These are phyloP conservation scores for Cordyceps militaris DNA, from an alignment of 2,329 filamentous ascomycete species.

Conservation along the genomic window DNA sequence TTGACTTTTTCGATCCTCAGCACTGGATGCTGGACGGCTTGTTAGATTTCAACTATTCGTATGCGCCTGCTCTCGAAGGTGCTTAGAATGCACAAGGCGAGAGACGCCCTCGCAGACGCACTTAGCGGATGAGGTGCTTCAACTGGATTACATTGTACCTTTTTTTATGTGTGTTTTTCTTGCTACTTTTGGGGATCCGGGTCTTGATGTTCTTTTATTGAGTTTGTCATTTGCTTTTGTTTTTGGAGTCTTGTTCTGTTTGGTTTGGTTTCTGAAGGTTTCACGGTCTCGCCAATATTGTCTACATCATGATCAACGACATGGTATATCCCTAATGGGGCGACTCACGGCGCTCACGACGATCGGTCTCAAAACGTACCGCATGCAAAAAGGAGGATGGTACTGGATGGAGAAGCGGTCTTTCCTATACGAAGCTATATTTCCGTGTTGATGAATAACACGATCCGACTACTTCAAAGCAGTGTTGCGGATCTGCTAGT, in stretches of 20 bases:
- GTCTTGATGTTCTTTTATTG: not conserved
- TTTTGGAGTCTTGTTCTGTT: not conserved
- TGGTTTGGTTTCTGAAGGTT: not conserved
- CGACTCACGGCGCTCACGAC: not conserved
- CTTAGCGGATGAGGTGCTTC: not conserved
- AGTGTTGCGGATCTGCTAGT: not conserved
- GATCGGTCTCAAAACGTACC: not conserved
- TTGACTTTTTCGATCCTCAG: slow-evolving; percentile 86
- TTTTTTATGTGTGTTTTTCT: not conserved
- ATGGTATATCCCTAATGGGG: slow-evolving; percentile 8
- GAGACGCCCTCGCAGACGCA: not conserved
- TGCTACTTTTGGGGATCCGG: not conserved
- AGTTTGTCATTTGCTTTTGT: not conserved
- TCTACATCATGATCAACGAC: slow-evolving; percentile 10
- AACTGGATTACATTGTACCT: not conserved
- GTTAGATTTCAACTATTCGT: slow-evolving; percentile 69
- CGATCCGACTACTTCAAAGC: not conserved
- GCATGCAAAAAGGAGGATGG: not conserved
- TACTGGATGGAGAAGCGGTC: not conserved
- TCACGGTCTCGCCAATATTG: slow-evolving; percentile 6
- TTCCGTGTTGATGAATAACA: not conserved
- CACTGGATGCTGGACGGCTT: slow-evolving; percentile 90
- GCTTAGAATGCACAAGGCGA: slow-evolving; percentile 27
- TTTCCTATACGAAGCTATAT: not conserved
- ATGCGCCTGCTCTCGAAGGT: slow-evolving; percentile 48